Base-by-base conservation (phyloP, 148 eudicot species). In the Camellia granthamiana region DNA sequence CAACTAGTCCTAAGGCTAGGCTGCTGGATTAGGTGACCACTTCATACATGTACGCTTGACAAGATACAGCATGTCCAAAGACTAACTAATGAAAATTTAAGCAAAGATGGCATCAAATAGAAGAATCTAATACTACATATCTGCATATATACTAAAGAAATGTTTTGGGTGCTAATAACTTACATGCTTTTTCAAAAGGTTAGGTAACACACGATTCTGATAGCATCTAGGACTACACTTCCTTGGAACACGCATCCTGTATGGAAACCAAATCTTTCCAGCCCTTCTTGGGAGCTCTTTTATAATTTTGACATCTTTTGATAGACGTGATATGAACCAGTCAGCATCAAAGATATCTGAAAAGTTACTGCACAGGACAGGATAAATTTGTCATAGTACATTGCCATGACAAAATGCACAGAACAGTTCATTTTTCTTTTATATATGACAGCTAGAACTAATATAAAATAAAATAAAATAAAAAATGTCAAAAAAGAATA, bases 181-280 rank as follows among this genome's bases (percentile, higher is more conserved):
- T 91, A 96, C 99, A 87, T 86, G 94, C 88, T 94, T 96, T 85
- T 91, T 96, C 75, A 84, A 63, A 63, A 96, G 85, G 59, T 89
- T 90, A 74, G 98, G 98, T 76, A 90, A 58, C 42, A 96, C 93
- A 65, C 94, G 92, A 80, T 72, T 93, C 75, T 82, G 85, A 84
- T 96, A 93, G 88, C 98, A 93, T 71, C 81, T 88, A 21, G 88
- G 91, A 75, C 85, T 93, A 83, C 99, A 96, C 84, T 96, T 96
- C 84, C 99, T 89, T n/a, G 98, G 99, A 78, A 96, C 94, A 76
- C 95, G 97, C 93, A 90, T 94, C 76, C 84, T 89, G 65, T 93
- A 85, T 14, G 95, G 95, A 80, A 10, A 76, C 89, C 88, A 84
- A 55, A 23, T 69, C 72, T 84, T 91, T 44, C 89, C 89, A 69